Conservation (phyloP, 1,284 basidiomycete species). For the Neolentinus lepideus region DNA sequence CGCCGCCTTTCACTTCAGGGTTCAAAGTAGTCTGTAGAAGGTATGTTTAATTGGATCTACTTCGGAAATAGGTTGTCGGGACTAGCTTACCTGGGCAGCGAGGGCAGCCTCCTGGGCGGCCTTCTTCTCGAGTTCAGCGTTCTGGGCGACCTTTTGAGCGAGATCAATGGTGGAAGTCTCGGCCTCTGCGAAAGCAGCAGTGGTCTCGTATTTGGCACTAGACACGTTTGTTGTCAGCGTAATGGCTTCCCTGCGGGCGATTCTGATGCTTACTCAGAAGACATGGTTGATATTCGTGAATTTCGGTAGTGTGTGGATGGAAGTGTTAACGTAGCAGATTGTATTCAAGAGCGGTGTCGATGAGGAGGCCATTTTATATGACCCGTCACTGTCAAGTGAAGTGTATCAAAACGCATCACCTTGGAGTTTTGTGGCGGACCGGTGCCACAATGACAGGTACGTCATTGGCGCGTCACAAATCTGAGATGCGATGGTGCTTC, state of each 20-base stretch:
- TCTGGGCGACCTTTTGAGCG: slow-evolving; percentile 33
- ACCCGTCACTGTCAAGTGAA: no score
- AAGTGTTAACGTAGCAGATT: neutral
- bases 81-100: slow-evolving; percentile 35
- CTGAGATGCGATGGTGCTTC: neutral
- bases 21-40: neutral
- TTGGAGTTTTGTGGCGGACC: neutral
- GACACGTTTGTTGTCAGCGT: slow-evolving; percentile 1
- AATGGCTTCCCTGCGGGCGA: neutral
- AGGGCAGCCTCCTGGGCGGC: slow-evolving; percentile 41
- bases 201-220: slow-evolving; percentile 34
- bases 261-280: slow-evolving; percentile 3
- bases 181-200: slow-evolving; percentile 40
- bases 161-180: slow-evolving; percentile 35
- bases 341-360: neutral
- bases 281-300: slow-evolving; percentile 3
- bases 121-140: slow-evolving; percentile 35
- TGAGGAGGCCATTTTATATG: neutral
- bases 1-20: slow-evolving; percentile 31
- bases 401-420: no score
- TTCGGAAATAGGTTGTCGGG: neutral
- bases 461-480: slow-evolving; percentile 3
- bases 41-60: neutral
- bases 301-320: neutral
- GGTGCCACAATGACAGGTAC: slow-evolving; percentile 2